These are phyloP conservation scores for Ophiosphaerella herpotricha DNA, from an alignment of 2,329 filamentous ascomycete species.

Conservation along the genomic window DNA sequence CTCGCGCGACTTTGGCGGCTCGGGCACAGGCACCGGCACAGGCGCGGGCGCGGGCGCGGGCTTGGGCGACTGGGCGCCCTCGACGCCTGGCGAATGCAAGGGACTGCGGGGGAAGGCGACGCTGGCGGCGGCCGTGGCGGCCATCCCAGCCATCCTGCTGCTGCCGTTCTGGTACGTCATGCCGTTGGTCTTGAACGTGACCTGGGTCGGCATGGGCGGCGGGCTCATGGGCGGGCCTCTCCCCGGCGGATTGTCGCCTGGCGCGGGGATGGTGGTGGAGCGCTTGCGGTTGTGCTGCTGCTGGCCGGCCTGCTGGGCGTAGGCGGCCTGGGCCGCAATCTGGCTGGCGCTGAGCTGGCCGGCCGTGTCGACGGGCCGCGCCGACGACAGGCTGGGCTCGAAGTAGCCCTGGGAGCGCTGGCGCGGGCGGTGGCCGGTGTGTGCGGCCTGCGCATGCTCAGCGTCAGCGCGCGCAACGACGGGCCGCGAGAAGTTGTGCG, in stretches of 20 bases:
- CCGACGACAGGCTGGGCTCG: constrained; percentile 71
- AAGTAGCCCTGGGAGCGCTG: constrained; percentile 78
- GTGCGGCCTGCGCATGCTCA: constrained; percentile 39
- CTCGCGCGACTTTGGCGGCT: constrained; percentile 69
- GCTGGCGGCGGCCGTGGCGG: constrained; percentile 73
- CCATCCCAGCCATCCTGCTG: constrained; percentile 66
- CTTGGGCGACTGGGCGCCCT: constrained; percentile 39
- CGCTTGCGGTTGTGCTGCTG: constrained; percentile 61
- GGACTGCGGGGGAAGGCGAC: constrained; percentile 71
- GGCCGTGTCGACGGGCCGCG: constrained; percentile 47
- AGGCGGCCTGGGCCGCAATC: constrained; percentile 78
- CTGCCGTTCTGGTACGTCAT: constrained; percentile 64
- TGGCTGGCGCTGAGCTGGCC: constrained; percentile 66
- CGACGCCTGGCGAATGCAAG: constrained; percentile 48
- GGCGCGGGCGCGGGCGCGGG: constrained; percentile 28
- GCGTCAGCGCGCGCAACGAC: constrained; percentile 38
- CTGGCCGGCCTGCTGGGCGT: constrained; percentile 65
- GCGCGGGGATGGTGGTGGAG: constrained; percentile 73
- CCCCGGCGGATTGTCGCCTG: constrained; percentile 39
- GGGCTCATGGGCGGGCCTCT: constrained; percentile 56
- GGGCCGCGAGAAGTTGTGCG: constrained; percentile 46
- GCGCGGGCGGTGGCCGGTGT: constrained; percentile 62
- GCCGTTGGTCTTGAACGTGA: constrained; percentile 48
- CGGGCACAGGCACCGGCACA: constrained; percentile 29
- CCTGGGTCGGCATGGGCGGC: constrained; percentile 56